These are phyloP conservation scores for Claviceps digitariae DNA, from an alignment of 2,329 filamentous ascomycete genomes.

Conservation along the genomic window DNA sequence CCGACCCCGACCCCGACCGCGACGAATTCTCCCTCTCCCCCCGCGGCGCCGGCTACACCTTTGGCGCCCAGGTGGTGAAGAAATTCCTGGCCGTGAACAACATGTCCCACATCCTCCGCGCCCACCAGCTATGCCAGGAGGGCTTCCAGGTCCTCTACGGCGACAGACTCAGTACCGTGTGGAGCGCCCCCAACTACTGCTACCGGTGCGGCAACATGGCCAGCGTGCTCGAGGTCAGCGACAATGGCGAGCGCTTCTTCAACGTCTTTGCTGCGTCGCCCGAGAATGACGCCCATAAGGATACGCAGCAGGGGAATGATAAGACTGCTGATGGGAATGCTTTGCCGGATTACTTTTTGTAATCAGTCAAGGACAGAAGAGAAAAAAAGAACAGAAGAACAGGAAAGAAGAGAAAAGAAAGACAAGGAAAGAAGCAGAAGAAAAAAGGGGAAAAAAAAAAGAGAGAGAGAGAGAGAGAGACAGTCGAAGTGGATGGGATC, in stretches of 20 bases:
- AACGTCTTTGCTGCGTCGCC: constrained; percentile 96
- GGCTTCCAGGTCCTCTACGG: constrained; percentile 96
- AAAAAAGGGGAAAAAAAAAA: no score
- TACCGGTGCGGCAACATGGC: constrained; percentile 96
- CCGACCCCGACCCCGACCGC: constrained; percentile 89
- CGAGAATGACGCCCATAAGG: constrained; percentile 85
- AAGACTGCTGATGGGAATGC: constrained; percentile 50
- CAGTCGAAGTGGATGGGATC: no score
- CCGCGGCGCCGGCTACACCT: constrained; percentile 89
- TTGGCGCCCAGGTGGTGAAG: constrained; percentile 93
- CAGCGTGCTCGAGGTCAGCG: constrained; percentile 90
- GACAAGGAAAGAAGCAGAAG: constrained; percentile 13
- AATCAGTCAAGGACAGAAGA: constrained; percentile 6
- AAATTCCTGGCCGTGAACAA: constrained; percentile 96
- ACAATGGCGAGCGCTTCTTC: constrained; percentile 85
- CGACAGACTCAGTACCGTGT: constrained; percentile 86
- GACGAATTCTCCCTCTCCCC: constrained; percentile 95
- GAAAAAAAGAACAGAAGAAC: no score
- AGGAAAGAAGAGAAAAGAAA: no score
- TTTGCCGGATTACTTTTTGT: constrained; percentile 62
- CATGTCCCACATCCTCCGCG: constrained; percentile 94
- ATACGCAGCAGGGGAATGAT: constrained; percentile 64
- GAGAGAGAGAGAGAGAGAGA: no score
- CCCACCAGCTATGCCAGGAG: constrained; percentile 97
- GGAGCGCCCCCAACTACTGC: constrained; percentile 95